phyloP scores from a whole-genome alignment of 306 rosid species.

The Prunus dulcis region DNA sequence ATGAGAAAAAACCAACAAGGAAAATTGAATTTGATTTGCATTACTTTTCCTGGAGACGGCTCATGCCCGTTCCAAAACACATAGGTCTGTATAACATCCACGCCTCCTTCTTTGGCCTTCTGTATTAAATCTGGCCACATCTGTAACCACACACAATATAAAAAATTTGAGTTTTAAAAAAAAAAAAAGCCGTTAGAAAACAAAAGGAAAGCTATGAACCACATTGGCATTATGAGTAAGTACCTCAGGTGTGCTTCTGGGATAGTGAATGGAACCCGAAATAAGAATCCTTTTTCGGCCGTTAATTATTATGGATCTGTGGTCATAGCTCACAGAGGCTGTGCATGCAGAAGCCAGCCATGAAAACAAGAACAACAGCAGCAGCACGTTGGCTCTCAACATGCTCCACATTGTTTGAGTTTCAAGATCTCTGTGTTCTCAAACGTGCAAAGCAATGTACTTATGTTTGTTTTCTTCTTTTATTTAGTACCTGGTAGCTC shows the following conservation, averaged over 20 bases:
- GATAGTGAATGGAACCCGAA: constrained; percentile 96
- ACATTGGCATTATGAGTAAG: constrained; percentile 18
- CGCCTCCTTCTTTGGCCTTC: constrained; percentile 95
- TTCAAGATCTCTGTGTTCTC: not conserved
- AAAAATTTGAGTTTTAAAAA: not conserved
- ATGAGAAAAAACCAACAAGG: not conserved
- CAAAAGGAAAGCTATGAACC: constrained; percentile 6
- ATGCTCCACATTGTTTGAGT: constrained; percentile 27
- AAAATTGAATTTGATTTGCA: constrained; percentile 1
- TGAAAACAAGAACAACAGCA: constrained; percentile 26
- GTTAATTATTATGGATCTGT: constrained; percentile 60
- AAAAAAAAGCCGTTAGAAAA: too few relatives aligned
- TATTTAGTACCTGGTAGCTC: too few relatives aligned
- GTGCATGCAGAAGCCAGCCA: constrained; percentile 37
- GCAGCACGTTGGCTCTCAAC: constrained; percentile 4
- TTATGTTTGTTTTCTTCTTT: too few relatives aligned
- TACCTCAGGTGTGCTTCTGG: constrained; percentile 97
- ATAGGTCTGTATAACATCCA: constrained; percentile 91
- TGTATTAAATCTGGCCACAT: constrained; percentile 93
- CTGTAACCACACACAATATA: constrained; percentile 33
- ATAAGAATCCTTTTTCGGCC: constrained; percentile 68
- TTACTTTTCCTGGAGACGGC: constrained; percentile 81
- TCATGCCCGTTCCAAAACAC: constrained; percentile 99
- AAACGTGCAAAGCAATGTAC: too few relatives aligned
- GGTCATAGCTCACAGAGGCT: constrained; percentile 71